phyloP scores from a whole-genome alignment of 208 protist genomes.

The Trypanosomatidae sp. region DNA sequence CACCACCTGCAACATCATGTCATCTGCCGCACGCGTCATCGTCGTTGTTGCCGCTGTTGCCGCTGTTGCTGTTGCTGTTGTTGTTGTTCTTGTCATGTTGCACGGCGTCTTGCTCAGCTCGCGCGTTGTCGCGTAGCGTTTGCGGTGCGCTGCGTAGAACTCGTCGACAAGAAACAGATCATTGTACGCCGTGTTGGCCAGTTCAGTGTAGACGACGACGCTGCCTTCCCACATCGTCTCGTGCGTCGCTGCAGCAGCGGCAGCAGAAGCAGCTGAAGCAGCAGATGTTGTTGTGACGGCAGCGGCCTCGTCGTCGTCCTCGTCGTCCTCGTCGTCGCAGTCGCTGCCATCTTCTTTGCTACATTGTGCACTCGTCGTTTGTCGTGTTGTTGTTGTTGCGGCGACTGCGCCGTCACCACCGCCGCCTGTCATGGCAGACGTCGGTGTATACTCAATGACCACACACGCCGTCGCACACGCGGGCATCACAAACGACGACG shows the following conservation, averaged over 20 bases:
- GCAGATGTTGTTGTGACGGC: no score
- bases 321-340: constrained; percentile 9
- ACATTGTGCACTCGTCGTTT: no score
- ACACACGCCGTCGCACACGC: no score
- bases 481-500: constrained; percentile 45
- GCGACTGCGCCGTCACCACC: not conserved
- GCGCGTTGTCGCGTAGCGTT: constrained; percentile 40
- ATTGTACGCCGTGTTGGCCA: constrained; percentile 67
- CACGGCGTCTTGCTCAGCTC: constrained; percentile 1
- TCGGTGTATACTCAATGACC: no score
- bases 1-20: no score
- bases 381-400: not conserved
- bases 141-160: constrained; percentile 68
- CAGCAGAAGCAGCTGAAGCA: no score
- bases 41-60: not conserved
- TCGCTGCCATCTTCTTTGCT: no score
- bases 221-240: constrained; percentile 72
- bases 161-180: constrained; percentile 83
- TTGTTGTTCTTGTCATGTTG: not conserved
- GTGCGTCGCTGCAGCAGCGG: constrained; percentile 1
- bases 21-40: not conserved
- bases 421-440: no score
- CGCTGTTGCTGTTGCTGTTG: not conserved
- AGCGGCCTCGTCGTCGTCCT: constrained; percentile 10
- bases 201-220: constrained; percentile 53